Percentiles rank a stretch among this genome's conserved stretches.
Evolutionary conservation across 2,329 filamentous ascomycete genomes (phyloP).

Genomic region (Aspergillus quadrilineatus): DNA sequence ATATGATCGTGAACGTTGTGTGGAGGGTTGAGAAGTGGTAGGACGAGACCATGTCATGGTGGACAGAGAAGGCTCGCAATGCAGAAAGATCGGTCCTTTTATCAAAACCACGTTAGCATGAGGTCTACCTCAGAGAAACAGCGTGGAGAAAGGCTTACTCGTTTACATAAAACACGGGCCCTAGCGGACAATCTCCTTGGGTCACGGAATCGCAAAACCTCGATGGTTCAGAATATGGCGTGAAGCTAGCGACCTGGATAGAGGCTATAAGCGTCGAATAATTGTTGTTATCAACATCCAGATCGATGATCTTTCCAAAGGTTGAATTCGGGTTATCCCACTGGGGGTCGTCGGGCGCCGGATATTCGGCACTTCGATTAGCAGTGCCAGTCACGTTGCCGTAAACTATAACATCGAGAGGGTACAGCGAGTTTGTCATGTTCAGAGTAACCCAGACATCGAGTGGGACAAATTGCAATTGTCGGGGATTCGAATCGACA

Average conservation of each 20-base stretch:
- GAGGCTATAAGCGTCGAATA: constrained; percentile 72
- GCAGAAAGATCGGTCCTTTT: constrained; percentile 46
- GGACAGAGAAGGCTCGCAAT: constrained; percentile 71
- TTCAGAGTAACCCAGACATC: constrained; percentile 75
- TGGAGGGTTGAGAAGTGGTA: constrained; percentile 85
- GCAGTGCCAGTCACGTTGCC: constrained; percentile 84
- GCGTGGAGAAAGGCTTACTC: constrained; percentile 34
- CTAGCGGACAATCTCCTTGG: constrained; percentile 69
- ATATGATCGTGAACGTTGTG: constrained; percentile 69
- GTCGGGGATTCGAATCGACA: constrained; percentile 58
- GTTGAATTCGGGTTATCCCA: constrained; percentile 64
- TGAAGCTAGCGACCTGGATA: constrained; percentile 74
- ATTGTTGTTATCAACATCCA: constrained; percentile 58
- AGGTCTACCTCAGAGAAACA: background rate
- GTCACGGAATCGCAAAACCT: constrained; percentile 66
- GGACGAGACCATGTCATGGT: constrained; percentile 72
- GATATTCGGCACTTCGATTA: constrained; percentile 52
- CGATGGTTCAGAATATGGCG: constrained; percentile 58
- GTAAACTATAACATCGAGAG: constrained; percentile 76
- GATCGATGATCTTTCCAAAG: constrained; percentile 73
- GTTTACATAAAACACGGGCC: constrained; percentile 66
- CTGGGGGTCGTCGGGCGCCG: constrained; percentile 56
- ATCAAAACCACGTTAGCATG: constrained; percentile 1
- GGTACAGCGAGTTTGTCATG: constrained; percentile 58
- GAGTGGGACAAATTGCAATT: constrained; percentile 77